Percentiles rank a stretch among this genome's conserved stretches.
Conservation (phyloP, 73 alveolate genomes). For the Paramecium tetraurelia region DNA sequence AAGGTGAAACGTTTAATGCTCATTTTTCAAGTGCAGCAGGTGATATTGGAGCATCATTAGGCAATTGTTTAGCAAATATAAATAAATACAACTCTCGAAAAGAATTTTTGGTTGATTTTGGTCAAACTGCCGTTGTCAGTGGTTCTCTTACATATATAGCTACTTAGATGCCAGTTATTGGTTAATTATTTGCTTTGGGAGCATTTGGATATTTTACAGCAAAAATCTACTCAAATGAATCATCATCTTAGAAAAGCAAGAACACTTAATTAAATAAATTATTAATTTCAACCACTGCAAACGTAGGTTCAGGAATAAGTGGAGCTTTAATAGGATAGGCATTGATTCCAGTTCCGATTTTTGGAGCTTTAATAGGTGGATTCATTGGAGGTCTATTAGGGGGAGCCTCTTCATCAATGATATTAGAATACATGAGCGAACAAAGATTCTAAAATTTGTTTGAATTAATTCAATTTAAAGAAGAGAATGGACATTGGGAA, state of each 20-base stretch:
- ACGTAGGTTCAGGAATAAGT: slow-evolving; percentile 31
- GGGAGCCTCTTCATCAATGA: slow-evolving; percentile 40
- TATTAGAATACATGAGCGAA: neutral
- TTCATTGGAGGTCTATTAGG: slow-evolving; percentile 59
- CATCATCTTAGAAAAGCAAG: neutral
- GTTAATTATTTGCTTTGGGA: slow-evolving; percentile 49
- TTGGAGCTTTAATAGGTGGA: slow-evolving; percentile 65
- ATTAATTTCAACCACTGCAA: slow-evolving; percentile 46
- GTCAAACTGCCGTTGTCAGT: slow-evolving; percentile 57
- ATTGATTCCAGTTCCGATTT: slow-evolving; percentile 51
- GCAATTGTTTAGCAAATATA: slow-evolving; percentile 59
- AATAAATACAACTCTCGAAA: slow-evolving; percentile 49
- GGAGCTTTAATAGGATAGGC: slow-evolving; percentile 62
- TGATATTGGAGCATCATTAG: slow-evolving; percentile 60
- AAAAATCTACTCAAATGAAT: neutral
- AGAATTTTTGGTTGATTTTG: slow-evolving; percentile 57
- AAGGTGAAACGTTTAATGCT: neutral
- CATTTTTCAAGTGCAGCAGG: slow-evolving; percentile 55
- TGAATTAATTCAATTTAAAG: neutral
- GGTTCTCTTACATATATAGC: slow-evolving; percentile 58
- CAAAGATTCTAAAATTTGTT: neutral
- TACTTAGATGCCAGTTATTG: slow-evolving; percentile 44
- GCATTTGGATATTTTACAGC: slow-evolving; percentile 58
- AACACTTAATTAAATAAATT: slow-evolving; percentile 32
- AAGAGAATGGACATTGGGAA: slow-evolving; percentile 53